Conservation (phyloP, 768 basidiomycete genomes). For the Psilocybe cubensis region DNA sequence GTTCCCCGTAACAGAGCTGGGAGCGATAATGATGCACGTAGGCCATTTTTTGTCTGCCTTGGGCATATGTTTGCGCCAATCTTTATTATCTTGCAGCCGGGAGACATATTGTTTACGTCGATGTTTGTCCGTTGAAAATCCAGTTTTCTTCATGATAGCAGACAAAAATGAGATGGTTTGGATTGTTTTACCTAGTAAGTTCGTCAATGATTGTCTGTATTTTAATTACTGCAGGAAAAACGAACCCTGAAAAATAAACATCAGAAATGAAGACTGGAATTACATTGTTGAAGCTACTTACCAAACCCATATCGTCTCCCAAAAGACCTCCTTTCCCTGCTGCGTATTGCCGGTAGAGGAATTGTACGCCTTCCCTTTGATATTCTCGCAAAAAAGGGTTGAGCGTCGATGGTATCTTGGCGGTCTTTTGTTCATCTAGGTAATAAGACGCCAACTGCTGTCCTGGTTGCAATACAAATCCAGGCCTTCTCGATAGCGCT, state of each 20-base stretch:
- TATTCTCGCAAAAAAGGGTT: slow-evolving; percentile 91
- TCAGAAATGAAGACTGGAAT: neutral
- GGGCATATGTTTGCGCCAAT: slow-evolving; percentile 63
- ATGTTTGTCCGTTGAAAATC: slow-evolving; percentile 62
- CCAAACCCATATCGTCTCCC: slow-evolving; percentile 96
- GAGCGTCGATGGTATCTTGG: slow-evolving; percentile 67
- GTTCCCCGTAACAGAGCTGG: slow-evolving; percentile 81
- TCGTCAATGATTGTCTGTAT: neutral
- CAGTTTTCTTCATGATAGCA: slow-evolving; percentile 88
- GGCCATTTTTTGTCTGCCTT: slow-evolving; percentile 78
- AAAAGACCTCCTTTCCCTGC: slow-evolving; percentile 77
- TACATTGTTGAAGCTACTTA: slow-evolving; percentile 28
- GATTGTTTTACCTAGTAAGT: slow-evolving; percentile 81
- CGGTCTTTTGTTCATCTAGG: slow-evolving; percentile 48
- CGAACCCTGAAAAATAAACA: slow-evolving; percentile 8
- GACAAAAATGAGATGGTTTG: slow-evolving; percentile 90
- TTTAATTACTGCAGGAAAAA: neutral
- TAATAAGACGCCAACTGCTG: slow-evolving; percentile 51
- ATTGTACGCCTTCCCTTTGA: slow-evolving; percentile 84
- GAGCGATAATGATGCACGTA: slow-evolving; percentile 87
- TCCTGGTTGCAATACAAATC: slow-evolving; percentile 49
- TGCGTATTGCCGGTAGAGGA: slow-evolving; percentile 76
- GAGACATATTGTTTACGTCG: slow-evolving; percentile 73
- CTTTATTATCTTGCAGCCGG: slow-evolving; percentile 57
- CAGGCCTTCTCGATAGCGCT: no score